Evolutionary conservation across 192 early-diverging fungal genomes (phyloP), one percentile per base, ranked within the genome.

Genomic region (Dissophora ornata): DNA sequence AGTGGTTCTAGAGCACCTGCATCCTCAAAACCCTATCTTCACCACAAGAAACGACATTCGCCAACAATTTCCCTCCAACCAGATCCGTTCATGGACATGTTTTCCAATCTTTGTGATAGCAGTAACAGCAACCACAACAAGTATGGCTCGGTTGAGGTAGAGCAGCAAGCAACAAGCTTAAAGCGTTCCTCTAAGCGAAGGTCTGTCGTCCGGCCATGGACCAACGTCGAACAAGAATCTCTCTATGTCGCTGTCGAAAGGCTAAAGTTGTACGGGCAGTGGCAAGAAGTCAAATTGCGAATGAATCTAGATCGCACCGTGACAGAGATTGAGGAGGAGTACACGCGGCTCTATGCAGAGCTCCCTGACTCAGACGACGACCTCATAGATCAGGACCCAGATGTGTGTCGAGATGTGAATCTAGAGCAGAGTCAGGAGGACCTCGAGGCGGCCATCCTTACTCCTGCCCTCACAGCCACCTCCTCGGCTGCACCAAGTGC

Each of bases 201-300:
- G 22, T 50, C 34, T 9, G 28, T 56, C 12, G 40, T 40, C 6
- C 26, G 48, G n/a, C 70, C 57, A 19, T 77, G 73, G 73, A 67
- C 73, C 15, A 77, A 62, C 15, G 30, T 58, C 13, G 73, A 77
- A 51, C 73, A 77, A 45, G 73, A 77, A 25, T 61, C 73, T 0
- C 52, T 77, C 16, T 77, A 77, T 45, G 26, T 77, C 12, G 73
- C 73, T 1, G 73, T 77, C 4, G 73, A 77, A 19, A 50, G 50
- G 28, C 38, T 50, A 10, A 46, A 56, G 3, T 53, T 77, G 25
- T 77, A 54, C 65, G 73, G 73, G 1, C 51, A 51, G 12, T 77
- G 73, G 73, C 24, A 25, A 0, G 28, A 67, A 24, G 59, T 67
- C 59, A 52, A 67, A 41, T 3, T 2, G 0, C 58, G 49, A 10